A percentile compares a stretch with the other conserved stretches of the same genome.
These are phyloP conservation scores for Tympanopsis confertula DNA, from an alignment of 2,329 filamentous ascomycete species.

Conservation along the genomic window DNA sequence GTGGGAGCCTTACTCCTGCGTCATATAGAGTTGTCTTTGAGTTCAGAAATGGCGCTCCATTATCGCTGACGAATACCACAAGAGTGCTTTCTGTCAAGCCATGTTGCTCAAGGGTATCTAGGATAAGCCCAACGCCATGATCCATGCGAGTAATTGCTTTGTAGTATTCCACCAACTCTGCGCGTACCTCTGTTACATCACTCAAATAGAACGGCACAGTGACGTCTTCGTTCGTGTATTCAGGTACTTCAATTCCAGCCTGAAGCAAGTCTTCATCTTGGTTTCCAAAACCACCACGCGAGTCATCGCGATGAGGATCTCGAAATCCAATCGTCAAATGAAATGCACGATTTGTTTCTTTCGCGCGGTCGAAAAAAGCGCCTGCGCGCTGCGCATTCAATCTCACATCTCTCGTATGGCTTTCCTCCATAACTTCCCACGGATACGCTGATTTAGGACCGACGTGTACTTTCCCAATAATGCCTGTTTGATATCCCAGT, in stretches of 20 bases:
- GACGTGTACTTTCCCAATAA: constrained; percentile 36
- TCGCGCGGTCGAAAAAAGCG: constrained; percentile 22
- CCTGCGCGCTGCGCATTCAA: constrained; percentile 22
- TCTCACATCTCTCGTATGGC: constrained; percentile 28
- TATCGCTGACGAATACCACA: constrained; percentile 34
- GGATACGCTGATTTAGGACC: constrained; percentile 25
- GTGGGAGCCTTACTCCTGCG: constrained; percentile 28
- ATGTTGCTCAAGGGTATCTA: constrained; percentile 17
- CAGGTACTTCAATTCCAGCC: constrained; percentile 8
- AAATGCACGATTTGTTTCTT: constrained; percentile 20
- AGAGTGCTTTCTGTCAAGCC: constrained; percentile 23
- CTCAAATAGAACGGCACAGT: constrained; percentile 26
- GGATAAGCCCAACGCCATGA: constrained; percentile 24
- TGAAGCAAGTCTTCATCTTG: constrained; percentile 13
- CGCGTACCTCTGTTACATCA: constrained; percentile 24
- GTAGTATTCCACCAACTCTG: constrained; percentile 29
- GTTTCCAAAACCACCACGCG: constrained; percentile 30
- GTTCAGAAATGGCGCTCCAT: constrained; percentile 35
- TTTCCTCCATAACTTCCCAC: constrained; percentile 27
- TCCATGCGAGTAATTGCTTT: constrained; percentile 27
- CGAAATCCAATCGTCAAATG: constrained; percentile 31
- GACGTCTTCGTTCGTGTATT: constrained; percentile 19
- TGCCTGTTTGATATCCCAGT: constrained; percentile 29
- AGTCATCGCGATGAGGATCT: constrained; percentile 31
- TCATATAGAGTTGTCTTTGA: constrained; percentile 38